Evolutionary conservation across 108 stramenopile genomes (phyloP).

Genomic region (Schizochytrium sp.): DNA sequence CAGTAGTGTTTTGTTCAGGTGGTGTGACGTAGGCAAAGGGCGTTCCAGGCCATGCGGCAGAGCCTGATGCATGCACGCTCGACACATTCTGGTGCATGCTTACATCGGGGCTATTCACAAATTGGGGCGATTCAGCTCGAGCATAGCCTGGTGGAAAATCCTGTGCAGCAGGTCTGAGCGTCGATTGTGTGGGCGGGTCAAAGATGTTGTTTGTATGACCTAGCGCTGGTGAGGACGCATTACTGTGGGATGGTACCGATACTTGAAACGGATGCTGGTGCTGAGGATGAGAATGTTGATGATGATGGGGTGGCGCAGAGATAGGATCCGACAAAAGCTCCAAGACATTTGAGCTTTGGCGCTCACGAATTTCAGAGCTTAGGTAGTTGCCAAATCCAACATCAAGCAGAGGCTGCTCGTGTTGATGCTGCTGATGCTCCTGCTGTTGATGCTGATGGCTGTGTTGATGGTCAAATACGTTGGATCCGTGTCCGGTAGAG

Average conservation of each 20-base stretch:
- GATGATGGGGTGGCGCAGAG: too few species aligned
- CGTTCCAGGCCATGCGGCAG: not conserved
- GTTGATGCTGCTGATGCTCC: not conserved
- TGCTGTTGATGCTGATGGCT: not conserved
- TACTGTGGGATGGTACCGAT: too few species aligned
- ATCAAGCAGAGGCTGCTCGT: constrained; percentile 5
- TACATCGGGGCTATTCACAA: not conserved
- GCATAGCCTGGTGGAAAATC: not conserved
- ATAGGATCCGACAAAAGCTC: not conserved
- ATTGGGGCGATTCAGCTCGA: not conserved
- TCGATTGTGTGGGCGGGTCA: not conserved
- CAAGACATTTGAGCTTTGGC: not conserved
- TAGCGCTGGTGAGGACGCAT: not conserved
- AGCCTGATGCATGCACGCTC: too few species aligned
- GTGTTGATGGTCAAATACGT: too few species aligned
- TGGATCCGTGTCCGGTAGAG: too few species aligned
- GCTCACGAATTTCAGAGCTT: not conserved
- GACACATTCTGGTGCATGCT: too few species aligned
- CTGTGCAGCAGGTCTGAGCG: not conserved
- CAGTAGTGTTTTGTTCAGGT: not conserved
- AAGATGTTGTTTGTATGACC: not conserved
- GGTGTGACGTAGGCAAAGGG: not conserved
- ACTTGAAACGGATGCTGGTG: too few species aligned
- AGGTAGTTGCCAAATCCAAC: not conserved
- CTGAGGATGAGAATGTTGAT: too few species aligned